Percentiles rank a stretch among this genome's conserved stretches.
phyloP scores from a whole-genome alignment of 345 rosid genomes.

The Dipteronia sinensis region DNA sequence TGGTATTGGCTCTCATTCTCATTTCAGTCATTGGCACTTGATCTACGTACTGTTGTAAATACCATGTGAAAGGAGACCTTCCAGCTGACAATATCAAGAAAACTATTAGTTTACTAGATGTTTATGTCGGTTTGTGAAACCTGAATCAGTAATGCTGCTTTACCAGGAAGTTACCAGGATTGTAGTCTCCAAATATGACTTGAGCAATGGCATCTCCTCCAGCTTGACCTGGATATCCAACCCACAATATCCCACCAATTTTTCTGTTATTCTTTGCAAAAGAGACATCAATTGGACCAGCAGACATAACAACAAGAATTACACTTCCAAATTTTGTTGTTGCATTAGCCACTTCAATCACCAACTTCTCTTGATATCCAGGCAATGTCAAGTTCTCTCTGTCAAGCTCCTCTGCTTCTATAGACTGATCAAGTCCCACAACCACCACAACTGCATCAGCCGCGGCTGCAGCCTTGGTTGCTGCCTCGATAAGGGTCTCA shows the following conservation, averaged over 20 bases:
- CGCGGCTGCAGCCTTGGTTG: conserved; percentile 28
- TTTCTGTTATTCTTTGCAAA: conserved; percentile 31
- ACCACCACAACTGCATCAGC: conserved; percentile 41
- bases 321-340: conserved; percentile 27
- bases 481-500: conserved; percentile 18
- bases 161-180: conserved; percentile 35
- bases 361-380: conserved; percentile 46
- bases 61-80: conserved; percentile 57
- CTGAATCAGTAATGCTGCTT: too few species aligned
- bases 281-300: conserved; percentile 50
- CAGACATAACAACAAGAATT: conserved; percentile 49
- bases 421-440: conserved; percentile 45
- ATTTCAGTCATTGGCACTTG: conserved; percentile 55
- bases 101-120: background rate
- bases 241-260: conserved; percentile 51
- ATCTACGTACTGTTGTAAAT: conserved; percentile 41
- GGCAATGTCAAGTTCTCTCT: conserved; percentile 48
- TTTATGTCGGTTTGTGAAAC: background rate
- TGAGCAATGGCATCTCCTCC: conserved; percentile 58
- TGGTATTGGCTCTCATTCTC: conserved; percentile 52
- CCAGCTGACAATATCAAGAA: conserved; percentile 33
- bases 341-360: conserved; percentile 35
- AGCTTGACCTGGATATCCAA: conserved; percentile 58
- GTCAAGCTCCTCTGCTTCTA: conserved; percentile 49
- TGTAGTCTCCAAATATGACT: conserved; percentile 48